Percentiles rank a stretch among this genome's conserved stretches.
These are phyloP conservation scores for Saturnispora mendoncae DNA, from an alignment of 805 yeast species.

Conservation along the genomic window DNA sequence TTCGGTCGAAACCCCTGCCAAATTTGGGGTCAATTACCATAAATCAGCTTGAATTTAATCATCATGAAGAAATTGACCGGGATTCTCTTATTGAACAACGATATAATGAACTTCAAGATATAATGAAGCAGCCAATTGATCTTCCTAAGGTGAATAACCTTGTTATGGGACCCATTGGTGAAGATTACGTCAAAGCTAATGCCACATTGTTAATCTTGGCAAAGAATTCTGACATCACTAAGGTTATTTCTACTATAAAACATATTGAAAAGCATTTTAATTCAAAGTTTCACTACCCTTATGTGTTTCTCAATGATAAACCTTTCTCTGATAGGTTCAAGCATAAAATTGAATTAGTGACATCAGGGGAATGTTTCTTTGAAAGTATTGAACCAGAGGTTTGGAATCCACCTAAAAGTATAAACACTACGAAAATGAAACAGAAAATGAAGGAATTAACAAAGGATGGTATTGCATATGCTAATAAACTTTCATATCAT, in stretches of 20 bases:
- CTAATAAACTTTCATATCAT: constrained; percentile 56
- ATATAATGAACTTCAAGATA: constrained; percentile 29
- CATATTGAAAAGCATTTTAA: constrained; percentile 62
- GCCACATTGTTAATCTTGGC: constrained; percentile 71
- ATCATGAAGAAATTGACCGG: constrained; percentile 9
- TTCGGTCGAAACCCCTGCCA: background rate
- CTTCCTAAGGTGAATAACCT: constrained; percentile 41
- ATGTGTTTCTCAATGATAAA: constrained; percentile 67
- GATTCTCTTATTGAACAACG: constrained; percentile 32
- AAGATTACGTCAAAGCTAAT: constrained; percentile 40
- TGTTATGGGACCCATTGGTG: constrained; percentile 19
- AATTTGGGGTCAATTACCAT: background rate
- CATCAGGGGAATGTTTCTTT: constrained; percentile 38
- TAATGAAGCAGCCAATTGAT: constrained; percentile 30
- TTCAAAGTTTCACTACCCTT: constrained; percentile 65
- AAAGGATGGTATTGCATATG: constrained; percentile 44
- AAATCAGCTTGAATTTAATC: constrained; percentile 4
- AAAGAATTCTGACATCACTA: constrained; percentile 51
- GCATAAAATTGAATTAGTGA: constrained; percentile 30
- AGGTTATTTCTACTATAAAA: constrained; percentile 43
- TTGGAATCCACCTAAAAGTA: constrained; percentile 41
- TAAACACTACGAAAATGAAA: constrained; percentile 31
- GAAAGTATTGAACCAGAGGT: constrained; percentile 40
- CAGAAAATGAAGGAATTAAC: constrained; percentile 31
- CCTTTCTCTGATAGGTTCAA: constrained; percentile 56